phyloP scores from a whole-genome alignment of 106 monocot species.

The Triglochin maritima region DNA sequence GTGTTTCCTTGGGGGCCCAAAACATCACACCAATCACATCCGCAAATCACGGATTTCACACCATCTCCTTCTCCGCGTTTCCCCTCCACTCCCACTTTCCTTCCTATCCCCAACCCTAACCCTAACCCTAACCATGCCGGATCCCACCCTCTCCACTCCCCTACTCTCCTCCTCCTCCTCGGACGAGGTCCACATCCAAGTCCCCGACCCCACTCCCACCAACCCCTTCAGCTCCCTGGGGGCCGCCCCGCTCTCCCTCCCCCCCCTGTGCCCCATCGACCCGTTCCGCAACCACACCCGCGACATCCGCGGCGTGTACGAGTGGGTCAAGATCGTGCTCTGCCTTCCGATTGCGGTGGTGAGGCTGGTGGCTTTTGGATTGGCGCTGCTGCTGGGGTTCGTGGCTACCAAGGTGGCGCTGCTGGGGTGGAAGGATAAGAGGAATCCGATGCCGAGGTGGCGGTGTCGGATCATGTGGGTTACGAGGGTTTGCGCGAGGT shows the following conservation, averaged over 20 bases:
- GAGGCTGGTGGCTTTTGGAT: conserved; percentile 56
- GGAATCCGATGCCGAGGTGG: conserved; percentile 72
- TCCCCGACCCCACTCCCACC: no score
- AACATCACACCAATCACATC: no score
- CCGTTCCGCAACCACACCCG: conserved; percentile 88
- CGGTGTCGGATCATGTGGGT: conserved; percentile 73
- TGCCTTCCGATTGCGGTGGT: conserved; percentile 35
- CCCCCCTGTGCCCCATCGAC: conserved; percentile 33
- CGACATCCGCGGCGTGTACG: conserved; percentile 36
- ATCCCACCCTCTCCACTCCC: not conserved
- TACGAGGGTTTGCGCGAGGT: conserved; percentile 60
- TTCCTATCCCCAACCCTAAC: no score
- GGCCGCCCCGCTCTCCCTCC: conserved; percentile 13
- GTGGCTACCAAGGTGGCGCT: conserved; percentile 56
- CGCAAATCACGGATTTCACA: no score
- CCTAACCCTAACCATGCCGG: not conserved
- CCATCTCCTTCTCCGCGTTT: no score
- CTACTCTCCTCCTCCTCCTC: not conserved
- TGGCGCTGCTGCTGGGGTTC: conserved; percentile 53
- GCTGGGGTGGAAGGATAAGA: conserved; percentile 65
- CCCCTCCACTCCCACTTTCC: no score
- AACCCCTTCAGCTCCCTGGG: conserved; percentile 65
- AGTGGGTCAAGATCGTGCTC: conserved; percentile 45
- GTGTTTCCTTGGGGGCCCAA: no score
- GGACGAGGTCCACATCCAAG: conserved; percentile 3